These are phyloP conservation scores for Pleurotus sapidus DNA, from an alignment of 768 basidiomycete genomes.

Conservation along the genomic window DNA sequence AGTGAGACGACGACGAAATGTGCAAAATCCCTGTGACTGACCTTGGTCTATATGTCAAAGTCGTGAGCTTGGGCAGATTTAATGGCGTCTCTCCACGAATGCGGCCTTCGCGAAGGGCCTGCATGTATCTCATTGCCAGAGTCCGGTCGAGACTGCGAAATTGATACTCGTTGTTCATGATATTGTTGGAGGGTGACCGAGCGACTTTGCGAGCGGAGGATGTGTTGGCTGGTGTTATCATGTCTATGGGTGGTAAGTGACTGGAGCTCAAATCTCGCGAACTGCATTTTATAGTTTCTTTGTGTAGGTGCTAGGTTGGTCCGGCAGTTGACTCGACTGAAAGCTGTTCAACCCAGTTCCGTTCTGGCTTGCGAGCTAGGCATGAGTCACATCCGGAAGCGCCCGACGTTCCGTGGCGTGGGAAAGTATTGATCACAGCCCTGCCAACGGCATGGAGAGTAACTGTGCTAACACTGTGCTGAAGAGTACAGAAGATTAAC, in stretches of 20 bases:
- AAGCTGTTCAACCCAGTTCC: background rate
- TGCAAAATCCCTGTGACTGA: background rate
- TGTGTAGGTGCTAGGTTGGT: too few species aligned
- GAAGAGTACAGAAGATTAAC: too few species aligned
- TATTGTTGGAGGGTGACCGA: background rate
- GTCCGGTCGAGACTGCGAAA: conserved; percentile 11
- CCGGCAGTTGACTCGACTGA: background rate
- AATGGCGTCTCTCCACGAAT: conserved; percentile 7
- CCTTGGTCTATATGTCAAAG: conserved; percentile 10
- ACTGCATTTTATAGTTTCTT: background rate
- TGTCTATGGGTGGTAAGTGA: background rate
- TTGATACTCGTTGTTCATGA: conserved; percentile 4
- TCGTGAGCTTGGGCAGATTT: background rate
- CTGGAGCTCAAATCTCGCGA: too few species aligned
- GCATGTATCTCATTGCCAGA: conserved; percentile 10
- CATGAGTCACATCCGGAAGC: background rate
- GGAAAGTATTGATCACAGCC: too few species aligned
- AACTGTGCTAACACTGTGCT: too few species aligned
- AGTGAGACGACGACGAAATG: background rate
- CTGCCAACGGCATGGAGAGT: too few species aligned
- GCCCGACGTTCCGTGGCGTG: too few species aligned
- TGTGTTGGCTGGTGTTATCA: background rate
- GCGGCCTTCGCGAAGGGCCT: conserved; percentile 5
- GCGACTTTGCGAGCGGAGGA: conserved; percentile 2
- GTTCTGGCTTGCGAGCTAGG: background rate